Percentiles rank a stretch among this genome's conserved stretches.
phyloP scores from a whole-genome alignment of 2,329 filamentous ascomycete species.

The Bipolaris bicolor region DNA sequence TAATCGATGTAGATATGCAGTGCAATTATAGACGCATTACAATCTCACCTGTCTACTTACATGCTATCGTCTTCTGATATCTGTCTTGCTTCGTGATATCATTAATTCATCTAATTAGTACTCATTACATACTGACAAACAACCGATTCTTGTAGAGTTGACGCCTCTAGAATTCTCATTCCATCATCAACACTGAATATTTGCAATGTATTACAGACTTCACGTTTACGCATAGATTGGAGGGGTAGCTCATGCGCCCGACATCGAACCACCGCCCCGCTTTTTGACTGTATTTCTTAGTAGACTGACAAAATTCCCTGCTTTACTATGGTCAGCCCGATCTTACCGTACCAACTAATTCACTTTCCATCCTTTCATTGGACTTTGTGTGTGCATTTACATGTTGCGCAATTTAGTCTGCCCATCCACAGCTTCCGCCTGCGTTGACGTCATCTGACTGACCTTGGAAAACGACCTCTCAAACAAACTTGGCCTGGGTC shows the following conservation, averaged over 20 bases:
- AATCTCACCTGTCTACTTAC: not conserved
- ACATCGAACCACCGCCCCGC: slow-evolving; percentile 18
- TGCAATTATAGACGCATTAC: not conserved
- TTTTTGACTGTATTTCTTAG: slow-evolving; percentile 1
- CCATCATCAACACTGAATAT: not conserved
- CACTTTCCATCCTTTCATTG: not conserved
- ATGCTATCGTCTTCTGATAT: not conserved
- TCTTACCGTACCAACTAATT: not conserved
- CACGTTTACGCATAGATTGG: not conserved
- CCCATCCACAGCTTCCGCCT: slow-evolving; percentile 2
- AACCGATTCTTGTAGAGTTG: not conserved
- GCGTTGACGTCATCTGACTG: slow-evolving; percentile 13
- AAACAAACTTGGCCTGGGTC: slow-evolving; percentile 9
- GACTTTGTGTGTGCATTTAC: not conserved
- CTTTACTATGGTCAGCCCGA: not conserved
- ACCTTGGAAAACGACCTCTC: slow-evolving; percentile 13
- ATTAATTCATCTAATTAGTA: not conserved
- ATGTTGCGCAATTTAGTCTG: not conserved
- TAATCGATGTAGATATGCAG: not conserved
- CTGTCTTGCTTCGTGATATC: not conserved
- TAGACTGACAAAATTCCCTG: not conserved
- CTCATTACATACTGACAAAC: not conserved
- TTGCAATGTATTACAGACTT: not conserved
- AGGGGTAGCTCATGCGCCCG: slow-evolving; percentile 13
- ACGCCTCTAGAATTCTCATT: not conserved